phyloP scores from a whole-genome alignment of 805 yeast genomes.

The Ogataea saltuana region DNA sequence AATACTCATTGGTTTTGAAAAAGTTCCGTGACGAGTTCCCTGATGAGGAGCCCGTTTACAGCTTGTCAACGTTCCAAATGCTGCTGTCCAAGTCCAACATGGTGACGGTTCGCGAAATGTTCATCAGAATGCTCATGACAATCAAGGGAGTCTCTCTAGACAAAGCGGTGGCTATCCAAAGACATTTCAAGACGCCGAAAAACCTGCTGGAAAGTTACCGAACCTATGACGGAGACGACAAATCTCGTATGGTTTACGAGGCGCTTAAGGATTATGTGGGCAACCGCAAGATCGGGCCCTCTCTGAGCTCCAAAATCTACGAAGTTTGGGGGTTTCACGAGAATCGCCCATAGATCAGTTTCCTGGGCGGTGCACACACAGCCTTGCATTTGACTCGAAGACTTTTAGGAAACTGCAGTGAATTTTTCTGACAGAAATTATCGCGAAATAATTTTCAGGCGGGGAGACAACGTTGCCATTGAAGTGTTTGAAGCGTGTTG shows the following conservation, averaged over 20 bases:
- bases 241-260: constrained; percentile 32
- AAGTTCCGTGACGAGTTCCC: constrained; percentile 38
- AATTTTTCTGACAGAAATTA: constrained; percentile 3
- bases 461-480: too few species aligned
- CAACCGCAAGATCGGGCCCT: constrained; percentile 52
- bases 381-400: neutral
- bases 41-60: constrained; percentile 44
- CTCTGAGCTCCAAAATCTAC: constrained; percentile 51
- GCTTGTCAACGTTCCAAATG: constrained; percentile 58
- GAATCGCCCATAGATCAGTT: too few species aligned
- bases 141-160: constrained; percentile 81
- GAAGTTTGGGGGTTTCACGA: constrained; percentile 53
- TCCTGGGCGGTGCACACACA: too few species aligned
- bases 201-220: constrained; percentile 52
- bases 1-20: constrained; percentile 44
- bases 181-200: constrained; percentile 67
- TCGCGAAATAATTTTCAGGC: constrained; percentile 4
- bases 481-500: too few species aligned
- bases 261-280: constrained; percentile 47
- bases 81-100: constrained; percentile 68
- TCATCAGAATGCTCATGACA: constrained; percentile 73
- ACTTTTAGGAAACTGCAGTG: neutral
- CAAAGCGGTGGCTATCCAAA: constrained; percentile 78
- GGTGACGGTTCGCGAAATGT: constrained; percentile 75
- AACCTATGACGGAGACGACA: constrained; percentile 29